Base-by-base conservation (phyloP, 2,329 filamentous ascomycete genomes). In the Gnomoniopsis smithogilvyi region DNA sequence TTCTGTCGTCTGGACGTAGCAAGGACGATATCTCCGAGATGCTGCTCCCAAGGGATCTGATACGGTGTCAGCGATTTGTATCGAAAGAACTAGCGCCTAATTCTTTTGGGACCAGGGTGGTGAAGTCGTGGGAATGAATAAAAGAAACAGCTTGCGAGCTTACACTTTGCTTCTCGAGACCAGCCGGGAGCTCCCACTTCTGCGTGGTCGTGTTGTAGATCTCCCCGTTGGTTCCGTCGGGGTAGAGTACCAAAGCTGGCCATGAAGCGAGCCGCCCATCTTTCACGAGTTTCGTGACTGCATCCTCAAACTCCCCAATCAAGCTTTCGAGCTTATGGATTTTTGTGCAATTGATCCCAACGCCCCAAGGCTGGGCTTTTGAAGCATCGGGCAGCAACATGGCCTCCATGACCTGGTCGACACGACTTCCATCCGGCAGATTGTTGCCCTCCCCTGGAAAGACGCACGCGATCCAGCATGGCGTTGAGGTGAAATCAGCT, bases 271-370 rank as follows among this genome's bases (percentile, higher is more conserved):
- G 54, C 15, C 70, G 64, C 0, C 74, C 73, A 3, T 69, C 64
- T 3, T 66, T 54, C 1, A 77, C 58, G 64, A 83, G 54, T n/a
- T 59, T 63, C 11, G 62, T 59, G 17, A 86, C 68, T 10, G 74
- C 77, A 3, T 72, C 74, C 65, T 88, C 83, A 53, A 83, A 87
- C 51, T 80, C 74, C 19, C 70, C 72, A 19, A 91, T 71, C 17
- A 89, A 71, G 0, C 72, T 67, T 2, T 80, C 78, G 33, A 91
- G 74, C 68, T 88, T 86, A 52, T 80, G 76, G 36, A 90, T 79
- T 69, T 87, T 89, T 41, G 81, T 89, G 69, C 87, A 90, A 70
- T 90, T 90, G 66, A 90, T 80, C 1, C 87, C 87, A 24, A 90
- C 77, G 0, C 82, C 86, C 81, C 82, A 86, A 0, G 86, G 86